These are phyloP conservation scores for Lodderomyces margitis DNA, from an alignment of 1,139 yeast genomes.

Conservation along the genomic window DNA sequence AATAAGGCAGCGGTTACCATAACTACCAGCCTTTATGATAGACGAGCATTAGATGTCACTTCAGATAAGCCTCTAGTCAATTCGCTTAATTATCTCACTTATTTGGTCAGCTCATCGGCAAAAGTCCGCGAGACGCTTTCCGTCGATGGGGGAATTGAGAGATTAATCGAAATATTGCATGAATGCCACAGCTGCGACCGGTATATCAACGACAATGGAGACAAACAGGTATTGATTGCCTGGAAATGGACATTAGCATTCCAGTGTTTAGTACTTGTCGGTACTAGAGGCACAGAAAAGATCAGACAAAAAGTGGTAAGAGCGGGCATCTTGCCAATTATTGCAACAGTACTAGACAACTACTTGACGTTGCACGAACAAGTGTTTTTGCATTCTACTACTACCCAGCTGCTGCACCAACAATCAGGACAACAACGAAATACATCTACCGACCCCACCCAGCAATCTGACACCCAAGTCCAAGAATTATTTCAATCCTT, in stretches of 20 bases:
- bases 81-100: slow-evolving; percentile 86
- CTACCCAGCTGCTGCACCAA: slow-evolving; percentile 9
- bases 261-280: slow-evolving; percentile 86
- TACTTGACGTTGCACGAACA: slow-evolving; percentile 52
- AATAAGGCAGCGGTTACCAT: slow-evolving; percentile 91
- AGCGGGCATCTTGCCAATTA: slow-evolving; percentile 87
- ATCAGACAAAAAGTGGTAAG: slow-evolving; percentile 84
- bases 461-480: slow-evolving; percentile 6
- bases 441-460: slow-evolving; percentile 1
- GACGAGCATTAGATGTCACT: slow-evolving; percentile 90
- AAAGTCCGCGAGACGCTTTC: slow-evolving; percentile 89
- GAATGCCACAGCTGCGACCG: slow-evolving; percentile 54
- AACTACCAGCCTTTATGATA: slow-evolving; percentile 82
- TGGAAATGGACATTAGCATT: slow-evolving; percentile 98
- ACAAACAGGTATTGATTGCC: slow-evolving; percentile 60
- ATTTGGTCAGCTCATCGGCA: slow-evolving; percentile 79
- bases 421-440: slow-evolving; percentile 9
- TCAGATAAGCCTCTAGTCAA: slow-evolving; percentile 88
- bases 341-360: slow-evolving; percentile 90
- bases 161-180: slow-evolving; percentile 80
- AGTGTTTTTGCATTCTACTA: slow-evolving; percentile 34
- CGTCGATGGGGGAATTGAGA: slow-evolving; percentile 87
- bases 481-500: slow-evolving; percentile 7
- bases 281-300: slow-evolving; percentile 88
- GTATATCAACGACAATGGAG: slow-evolving; percentile 27